phyloP scores from a whole-genome alignment of 306 rosid species.

The Cucurbita pepo region DNA sequence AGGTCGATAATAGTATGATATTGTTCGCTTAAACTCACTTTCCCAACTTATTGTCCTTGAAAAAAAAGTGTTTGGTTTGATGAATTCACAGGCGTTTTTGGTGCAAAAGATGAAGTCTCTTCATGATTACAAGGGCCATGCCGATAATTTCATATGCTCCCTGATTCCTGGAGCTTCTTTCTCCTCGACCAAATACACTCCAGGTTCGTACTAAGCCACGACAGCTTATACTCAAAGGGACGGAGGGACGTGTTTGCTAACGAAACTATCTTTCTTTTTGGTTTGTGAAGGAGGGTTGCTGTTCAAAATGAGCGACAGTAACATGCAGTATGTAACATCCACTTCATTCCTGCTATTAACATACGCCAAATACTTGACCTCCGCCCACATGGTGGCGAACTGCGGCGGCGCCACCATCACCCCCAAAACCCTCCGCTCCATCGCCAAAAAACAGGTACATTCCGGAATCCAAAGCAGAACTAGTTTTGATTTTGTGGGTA shows the following conservation, averaged over 20 bases:
- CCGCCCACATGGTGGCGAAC: slow-evolving; percentile 36
- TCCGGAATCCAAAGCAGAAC: not conserved
- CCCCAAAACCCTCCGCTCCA: slow-evolving; percentile 41
- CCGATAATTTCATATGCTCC: slow-evolving; percentile 83
- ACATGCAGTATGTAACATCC: slow-evolving; percentile 93
- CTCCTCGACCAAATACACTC: slow-evolving; percentile 62
- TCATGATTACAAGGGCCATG: slow-evolving; percentile 83
- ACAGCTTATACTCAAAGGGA: too few species aligned
- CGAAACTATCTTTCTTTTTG: not conserved
- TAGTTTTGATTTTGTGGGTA: too few species aligned
- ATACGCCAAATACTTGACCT: slow-evolving; percentile 76
- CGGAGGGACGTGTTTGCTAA: too few species aligned
- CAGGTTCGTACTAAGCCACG: slow-evolving; percentile 15
- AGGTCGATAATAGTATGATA: slow-evolving; percentile 23
- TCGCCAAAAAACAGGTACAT: slow-evolving; percentile 72
- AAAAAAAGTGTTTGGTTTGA: not conserved
- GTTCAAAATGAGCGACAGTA: slow-evolving; percentile 73
- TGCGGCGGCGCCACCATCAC: slow-evolving; percentile 57
- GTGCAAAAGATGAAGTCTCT: slow-evolving; percentile 50
- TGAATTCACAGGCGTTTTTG: slow-evolving; percentile 49
- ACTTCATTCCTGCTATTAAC: slow-evolving; percentile 65
- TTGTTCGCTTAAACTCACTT: not conserved
- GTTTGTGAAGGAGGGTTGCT: slow-evolving; percentile 57
- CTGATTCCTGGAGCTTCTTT: slow-evolving; percentile 55
- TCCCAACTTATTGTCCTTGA: too few species aligned